phyloP scores from a whole-genome alignment of 208 protist genomes.

The Crithidia brevicula region DNA sequence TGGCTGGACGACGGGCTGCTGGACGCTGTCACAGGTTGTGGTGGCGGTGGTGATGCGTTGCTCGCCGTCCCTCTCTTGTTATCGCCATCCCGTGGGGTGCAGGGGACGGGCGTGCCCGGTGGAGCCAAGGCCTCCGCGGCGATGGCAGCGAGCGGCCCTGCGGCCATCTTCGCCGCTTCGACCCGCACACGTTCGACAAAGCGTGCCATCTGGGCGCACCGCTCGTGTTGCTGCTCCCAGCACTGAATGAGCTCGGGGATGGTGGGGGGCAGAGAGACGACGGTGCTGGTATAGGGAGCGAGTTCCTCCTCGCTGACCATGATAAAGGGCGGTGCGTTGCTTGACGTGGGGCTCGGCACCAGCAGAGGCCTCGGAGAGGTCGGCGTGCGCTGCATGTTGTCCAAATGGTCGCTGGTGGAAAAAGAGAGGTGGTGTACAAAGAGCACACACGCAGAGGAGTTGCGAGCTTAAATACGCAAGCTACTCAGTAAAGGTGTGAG shows the following conservation, averaged over 20 bases:
- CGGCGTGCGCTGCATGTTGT: background rate
- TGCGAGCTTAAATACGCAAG: no score
- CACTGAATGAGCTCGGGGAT: conserved; percentile 55
- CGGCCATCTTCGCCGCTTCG: conserved; percentile 33
- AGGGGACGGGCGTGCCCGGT: background rate
- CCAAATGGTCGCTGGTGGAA: background rate
- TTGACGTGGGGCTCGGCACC: conserved; percentile 13
- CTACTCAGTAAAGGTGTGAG: no score
- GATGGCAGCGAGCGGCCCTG: conserved; percentile 1
- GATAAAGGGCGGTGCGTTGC: background rate
- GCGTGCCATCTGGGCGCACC: conserved; percentile 33
- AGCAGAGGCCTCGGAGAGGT: conserved; percentile 1
- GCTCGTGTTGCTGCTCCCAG: conserved; percentile 36
- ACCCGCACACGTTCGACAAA: conserved; percentile 43
- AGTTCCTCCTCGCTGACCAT: conserved; percentile 17
- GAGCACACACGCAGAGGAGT: no score
- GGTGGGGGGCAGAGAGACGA: conserved; percentile 41
- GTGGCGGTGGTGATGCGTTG: background rate
- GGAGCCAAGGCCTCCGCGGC: conserved; percentile 7
- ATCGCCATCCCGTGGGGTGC: background rate
- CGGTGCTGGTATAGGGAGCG: conserved; percentile 28
- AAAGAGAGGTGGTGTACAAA: background rate
- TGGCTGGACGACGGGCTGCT: background rate
- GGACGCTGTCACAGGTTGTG: background rate
- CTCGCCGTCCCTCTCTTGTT: background rate